phyloP scores from a whole-genome alignment of 1,284 basidiomycete genomes.

The Ceratobasidium sp. region DNA sequence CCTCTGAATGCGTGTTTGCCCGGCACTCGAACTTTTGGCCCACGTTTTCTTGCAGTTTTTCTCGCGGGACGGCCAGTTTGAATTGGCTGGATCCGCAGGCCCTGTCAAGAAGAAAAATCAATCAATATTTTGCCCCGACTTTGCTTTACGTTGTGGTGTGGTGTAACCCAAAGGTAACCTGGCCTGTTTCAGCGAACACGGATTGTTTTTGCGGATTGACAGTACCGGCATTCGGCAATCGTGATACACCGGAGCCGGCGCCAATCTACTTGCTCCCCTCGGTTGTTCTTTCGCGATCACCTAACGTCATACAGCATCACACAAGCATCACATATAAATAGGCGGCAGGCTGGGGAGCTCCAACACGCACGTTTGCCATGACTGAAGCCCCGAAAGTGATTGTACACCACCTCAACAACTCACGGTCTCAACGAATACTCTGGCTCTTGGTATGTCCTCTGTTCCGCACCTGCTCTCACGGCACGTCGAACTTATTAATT shows the following conservation, averaged over 20 bases:
- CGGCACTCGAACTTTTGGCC: too few relatives aligned
- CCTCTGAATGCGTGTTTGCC: too few relatives aligned
- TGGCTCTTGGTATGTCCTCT: slow-evolving; percentile 60
- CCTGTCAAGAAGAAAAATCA: too few relatives aligned
- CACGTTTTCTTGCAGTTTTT: too few relatives aligned
- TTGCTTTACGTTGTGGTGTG: too few relatives aligned
- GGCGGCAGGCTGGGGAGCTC: neutral
- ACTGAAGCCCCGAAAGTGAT: slow-evolving; percentile 35
- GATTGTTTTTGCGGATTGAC: neutral
- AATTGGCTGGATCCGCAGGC: too few relatives aligned
- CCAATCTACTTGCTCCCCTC: neutral
- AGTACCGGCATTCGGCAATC: neutral
- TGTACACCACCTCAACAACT: slow-evolving; percentile 49
- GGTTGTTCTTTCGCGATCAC: neutral
- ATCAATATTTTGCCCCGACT: too few relatives aligned
- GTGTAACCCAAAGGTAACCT: too few relatives aligned
- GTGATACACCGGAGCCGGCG: neutral
- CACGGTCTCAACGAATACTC: slow-evolving; percentile 36
- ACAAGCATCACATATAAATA: neutral
- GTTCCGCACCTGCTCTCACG: neutral
- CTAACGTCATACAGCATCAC: neutral
- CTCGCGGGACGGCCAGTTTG: too few relatives aligned
- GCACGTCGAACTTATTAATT: neutral
- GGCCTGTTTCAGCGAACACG: too few relatives aligned
- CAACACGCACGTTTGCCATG: slow-evolving; percentile 8